Evolutionary conservation across 306 rosid genomes (phyloP).

Genomic region (Quercus engelmannii): DNA sequence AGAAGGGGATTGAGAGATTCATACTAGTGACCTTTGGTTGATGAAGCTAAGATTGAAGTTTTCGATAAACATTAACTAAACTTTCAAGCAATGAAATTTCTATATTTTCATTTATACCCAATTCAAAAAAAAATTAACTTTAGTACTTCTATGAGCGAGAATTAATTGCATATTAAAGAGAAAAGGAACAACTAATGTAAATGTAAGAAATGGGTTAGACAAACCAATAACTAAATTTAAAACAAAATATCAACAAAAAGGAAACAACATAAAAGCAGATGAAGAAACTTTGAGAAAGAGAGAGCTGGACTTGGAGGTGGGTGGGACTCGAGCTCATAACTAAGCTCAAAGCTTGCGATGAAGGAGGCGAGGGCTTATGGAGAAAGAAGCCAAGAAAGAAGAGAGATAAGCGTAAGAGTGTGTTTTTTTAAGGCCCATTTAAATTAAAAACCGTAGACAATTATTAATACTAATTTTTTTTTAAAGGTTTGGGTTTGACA

Average conservation of each 20-base stretch:
- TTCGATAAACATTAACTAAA: not conserved
- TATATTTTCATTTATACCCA: not conserved
- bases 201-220: not conserved
- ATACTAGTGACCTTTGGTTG: no score
- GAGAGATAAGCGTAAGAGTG: not conserved
- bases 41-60: not conserved
- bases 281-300: not conserved
- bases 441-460: not conserved
- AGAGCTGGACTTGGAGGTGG: not conserved
- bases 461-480: no score
- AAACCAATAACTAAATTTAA: not conserved
- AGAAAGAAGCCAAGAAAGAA: not conserved
- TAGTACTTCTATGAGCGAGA: no score
- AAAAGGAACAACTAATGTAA: not conserved
- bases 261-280: not conserved
- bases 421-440: not conserved
- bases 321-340: not conserved
- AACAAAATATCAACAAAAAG: not conserved
- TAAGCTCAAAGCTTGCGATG: not conserved
- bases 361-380: not conserved
- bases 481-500: no score
- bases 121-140: not conserved
- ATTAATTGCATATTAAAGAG: not conserved
- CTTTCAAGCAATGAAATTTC: not conserved
- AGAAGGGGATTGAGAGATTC: no score